Conservation (phyloP, 2,329 filamentous ascomycete species). For the Hypoxylon sp. region DNA sequence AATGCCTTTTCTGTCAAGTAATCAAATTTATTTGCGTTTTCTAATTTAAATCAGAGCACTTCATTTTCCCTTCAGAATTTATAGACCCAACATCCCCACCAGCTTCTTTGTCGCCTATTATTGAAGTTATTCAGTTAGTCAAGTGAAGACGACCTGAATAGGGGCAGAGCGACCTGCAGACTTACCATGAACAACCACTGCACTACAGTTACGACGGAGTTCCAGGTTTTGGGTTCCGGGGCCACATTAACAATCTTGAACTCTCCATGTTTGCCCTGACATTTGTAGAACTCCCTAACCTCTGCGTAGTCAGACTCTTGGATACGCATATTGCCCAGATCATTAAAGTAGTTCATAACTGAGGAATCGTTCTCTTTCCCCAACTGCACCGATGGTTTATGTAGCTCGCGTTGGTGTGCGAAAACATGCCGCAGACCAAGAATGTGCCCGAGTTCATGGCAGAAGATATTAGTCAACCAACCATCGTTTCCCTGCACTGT, state of each 20-base stretch:
- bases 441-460: conserved; percentile 34
- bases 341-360: conserved; percentile 23
- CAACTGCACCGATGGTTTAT: background rate
- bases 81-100: too few relatives aligned
- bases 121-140: background rate
- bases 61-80: too few relatives aligned
- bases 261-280: too few relatives aligned
- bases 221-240: too few relatives aligned
- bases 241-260: too few relatives aligned
- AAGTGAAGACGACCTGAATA: background rate
- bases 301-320: conserved; percentile 7
- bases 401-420: conserved; percentile 5
- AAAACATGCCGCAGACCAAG: conserved; percentile 31
- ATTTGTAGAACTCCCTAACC: conserved; percentile 7
- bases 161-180: too few relatives aligned
- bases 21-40: too few relatives aligned
- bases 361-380: conserved; percentile 5
- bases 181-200: too few relatives aligned
- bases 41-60: too few relatives aligned
- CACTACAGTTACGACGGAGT: too few relatives aligned
- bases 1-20: too few relatives aligned
- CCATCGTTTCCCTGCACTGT: background rate
- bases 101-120: background rate
- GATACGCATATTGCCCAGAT: conserved; percentile 8
- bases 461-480: conserved; percentile 20